Evolutionary conservation across 495 filamentous ascomycete species (phyloP).

Genomic region (Lepraria neglecta): DNA sequence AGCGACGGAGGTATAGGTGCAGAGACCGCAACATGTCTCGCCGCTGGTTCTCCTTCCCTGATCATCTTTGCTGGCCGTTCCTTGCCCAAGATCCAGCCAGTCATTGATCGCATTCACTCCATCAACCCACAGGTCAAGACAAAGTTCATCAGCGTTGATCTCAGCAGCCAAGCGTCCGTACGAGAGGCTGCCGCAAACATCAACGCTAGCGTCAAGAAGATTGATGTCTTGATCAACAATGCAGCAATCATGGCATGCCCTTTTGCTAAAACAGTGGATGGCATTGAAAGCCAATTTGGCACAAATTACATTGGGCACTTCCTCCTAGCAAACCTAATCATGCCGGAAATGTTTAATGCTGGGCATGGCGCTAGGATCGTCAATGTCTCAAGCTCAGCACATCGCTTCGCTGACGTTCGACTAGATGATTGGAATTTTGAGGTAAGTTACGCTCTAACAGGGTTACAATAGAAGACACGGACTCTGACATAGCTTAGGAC

Average conservation of each 20-base stretch:
- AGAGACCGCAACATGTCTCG: conserved; percentile 40
- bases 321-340: conserved; percentile 51
- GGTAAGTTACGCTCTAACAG: conserved; percentile 15
- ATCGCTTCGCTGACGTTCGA: conserved; percentile 38
- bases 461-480: conserved; percentile 19
- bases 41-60: conserved; percentile 35
- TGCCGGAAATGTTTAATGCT: conserved; percentile 38
- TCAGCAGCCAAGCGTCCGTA: conserved; percentile 36
- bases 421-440: conserved; percentile 54
- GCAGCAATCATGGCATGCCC: conserved; percentile 57
- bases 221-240: conserved; percentile 67
- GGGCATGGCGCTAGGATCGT: conserved; percentile 28
- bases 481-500: conserved; percentile 33
- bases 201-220: conserved; percentile 39
- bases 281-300: conserved; percentile 50
- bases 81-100: conserved; percentile 34
- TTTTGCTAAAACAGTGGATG: conserved; percentile 34
- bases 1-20: conserved; percentile 40
- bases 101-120: conserved; percentile 34
- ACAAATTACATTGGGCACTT: conserved; percentile 55
- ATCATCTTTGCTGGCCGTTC: conserved; percentile 53
- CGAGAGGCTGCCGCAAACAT: conserved; percentile 43
- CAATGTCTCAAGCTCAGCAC: conserved; percentile 35
- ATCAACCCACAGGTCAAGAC: conserved; percentile 31
- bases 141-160: conserved; percentile 37